phyloP scores from a whole-genome alignment of 2,329 filamentous ascomycete genomes.

The Grosmannia serpens region DNA sequence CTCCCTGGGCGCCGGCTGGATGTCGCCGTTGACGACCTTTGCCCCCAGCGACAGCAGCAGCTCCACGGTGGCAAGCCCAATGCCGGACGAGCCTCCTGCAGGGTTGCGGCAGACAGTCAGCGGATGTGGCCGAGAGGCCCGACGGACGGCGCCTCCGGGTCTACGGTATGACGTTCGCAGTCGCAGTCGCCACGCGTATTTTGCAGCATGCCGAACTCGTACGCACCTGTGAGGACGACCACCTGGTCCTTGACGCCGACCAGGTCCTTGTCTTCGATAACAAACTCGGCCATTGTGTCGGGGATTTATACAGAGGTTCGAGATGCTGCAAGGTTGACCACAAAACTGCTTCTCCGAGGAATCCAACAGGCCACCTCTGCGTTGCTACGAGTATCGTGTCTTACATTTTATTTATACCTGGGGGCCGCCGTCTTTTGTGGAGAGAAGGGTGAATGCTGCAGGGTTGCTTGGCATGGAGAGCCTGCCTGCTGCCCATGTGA shows the following conservation, averaged over 20 bases:
- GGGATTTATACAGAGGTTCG: no score
- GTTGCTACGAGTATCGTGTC: no score
- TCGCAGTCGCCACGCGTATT: neutral
- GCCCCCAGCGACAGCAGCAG: neutral
- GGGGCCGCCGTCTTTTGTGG: neutral
- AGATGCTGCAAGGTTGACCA: no score
- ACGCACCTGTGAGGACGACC: slow-evolving; percentile 1
- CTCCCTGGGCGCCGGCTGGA: neutral
- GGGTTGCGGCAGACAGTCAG: neutral
- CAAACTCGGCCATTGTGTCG: neutral
- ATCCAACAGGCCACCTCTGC: no score
- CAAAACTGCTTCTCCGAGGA: no score
- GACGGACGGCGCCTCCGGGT: neutral
- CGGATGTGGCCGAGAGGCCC: neutral
- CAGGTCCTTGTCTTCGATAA: neutral
- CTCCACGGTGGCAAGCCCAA: slow-evolving; percentile 1
- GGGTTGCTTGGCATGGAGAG: no score
- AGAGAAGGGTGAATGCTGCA: no score
- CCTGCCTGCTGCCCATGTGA: no score
- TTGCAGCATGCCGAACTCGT: no score
- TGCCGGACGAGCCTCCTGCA: neutral
- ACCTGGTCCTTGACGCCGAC: neutral
- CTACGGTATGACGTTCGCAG: neutral
- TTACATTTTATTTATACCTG: neutral
- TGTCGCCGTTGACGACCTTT: neutral